Base-by-base conservation (phyloP, 371 early-diverging fungal species). In the Saksenaea vasiformis region DNA sequence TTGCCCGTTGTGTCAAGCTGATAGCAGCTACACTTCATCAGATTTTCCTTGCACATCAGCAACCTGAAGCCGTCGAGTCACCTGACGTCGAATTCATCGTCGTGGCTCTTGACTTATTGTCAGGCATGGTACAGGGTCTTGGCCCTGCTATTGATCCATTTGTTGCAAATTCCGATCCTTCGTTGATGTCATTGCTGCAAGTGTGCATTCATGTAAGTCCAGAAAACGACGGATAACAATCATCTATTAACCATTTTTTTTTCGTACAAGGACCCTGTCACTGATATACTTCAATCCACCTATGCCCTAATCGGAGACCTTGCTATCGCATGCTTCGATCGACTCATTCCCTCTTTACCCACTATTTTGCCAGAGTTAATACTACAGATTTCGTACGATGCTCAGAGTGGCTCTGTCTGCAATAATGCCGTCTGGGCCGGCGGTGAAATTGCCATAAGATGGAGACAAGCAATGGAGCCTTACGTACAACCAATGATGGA, bases 381-480 rank as follows among this genome's bases (percentile, higher is more conserved):
- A 53, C 67, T 75, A n/a, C 93, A 92, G 71, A 85, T 95, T 44
- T 82, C 84, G 43, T 85, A 82, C 62, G 70, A 83, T 54, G 75
- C 77, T 27, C 83, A 85, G 11, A 77, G 82, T 61, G 85, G 88
- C 31, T 85, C 87, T 37, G 92, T 90, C 13, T 87, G 91, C 71
- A 98, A 96, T 74, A 98, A 98, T 71, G 97, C 97, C 1, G 85
- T 91, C 9, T 98, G 98, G 98, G 93, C 97, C 1, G 87, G 87
- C 0, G 98, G 97, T 31, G 98, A 98, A 81, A 92, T 98, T 61
- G 90, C 96, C 2, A 76, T 96, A 24, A 86, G 92, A 73, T 87
- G 85, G 60, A 79, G 73, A 7, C 60, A 74, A 14, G 87, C 82
- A 17, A 89, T 91, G 75, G 74, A 82, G 61, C 77, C 72, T 8